Evolutionary conservation across 1,284 basidiomycete species (phyloP), one percentile per base, ranked within the genome.

Genomic region (Chiua sp.): DNA sequence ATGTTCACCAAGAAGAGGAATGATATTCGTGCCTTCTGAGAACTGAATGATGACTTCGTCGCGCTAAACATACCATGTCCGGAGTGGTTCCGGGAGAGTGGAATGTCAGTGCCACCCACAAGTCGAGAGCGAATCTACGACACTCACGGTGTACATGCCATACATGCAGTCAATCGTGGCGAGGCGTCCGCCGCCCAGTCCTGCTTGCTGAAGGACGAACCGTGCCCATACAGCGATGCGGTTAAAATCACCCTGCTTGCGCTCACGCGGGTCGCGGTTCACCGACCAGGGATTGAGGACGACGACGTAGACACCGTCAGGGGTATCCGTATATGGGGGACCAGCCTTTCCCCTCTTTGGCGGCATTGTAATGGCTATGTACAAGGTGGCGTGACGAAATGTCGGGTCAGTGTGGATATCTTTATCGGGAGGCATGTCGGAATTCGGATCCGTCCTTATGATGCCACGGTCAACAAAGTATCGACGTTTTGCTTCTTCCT

Each of bases 311-410:
- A 62, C 54, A 5, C 63, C 70, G 0, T 59, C 12, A 7, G 68
- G 65, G 26, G 62, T 44, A 15, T 72, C 63, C n/a, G 62, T 62
- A 42, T 73, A 73, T 1, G 74, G 74, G 0, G 72, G 74, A 1
- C 72, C 74, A 8, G 59, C 12, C 47, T 74, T 75, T 12, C 61
- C 42, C 59, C 30, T 62, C 33, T 52, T 57, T 13, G 69, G 68
- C 68, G 51, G 42, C 54, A 35, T 30, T 32, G 47, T 37, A 13
- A 22, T 3, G 23, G 48, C 13, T n/a, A n/a, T n/a, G n/a, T 26
- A 44, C 49, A 26, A 48, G 3, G 35, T 1, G 1, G 46, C 28
- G 20, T 23, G 30, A 32, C n/a, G 30, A 32, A 32, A 10, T 32
- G 30, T 32, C 30, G 30, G 30, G 30, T 32, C n/a, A n/a, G n/a